Evolutionary conservation across 164 flowering plant genomes (phyloP).

Genomic region (Dillenia suffruticosa): DNA sequence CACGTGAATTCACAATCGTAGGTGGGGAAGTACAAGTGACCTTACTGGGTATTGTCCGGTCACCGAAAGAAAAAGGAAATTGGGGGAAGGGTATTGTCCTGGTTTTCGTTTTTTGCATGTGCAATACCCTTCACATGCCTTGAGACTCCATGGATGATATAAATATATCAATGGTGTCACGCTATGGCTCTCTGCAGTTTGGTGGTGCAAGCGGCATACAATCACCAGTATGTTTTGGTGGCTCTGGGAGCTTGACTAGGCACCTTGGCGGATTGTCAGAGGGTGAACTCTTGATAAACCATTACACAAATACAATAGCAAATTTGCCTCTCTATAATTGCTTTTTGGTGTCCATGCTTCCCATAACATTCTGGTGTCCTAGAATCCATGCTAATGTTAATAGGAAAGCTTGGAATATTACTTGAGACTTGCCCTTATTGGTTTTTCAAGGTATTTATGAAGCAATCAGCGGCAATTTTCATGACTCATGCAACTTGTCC

Average conservation of each 20-base stretch:
- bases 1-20: no score
- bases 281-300: constrained; percentile 34
- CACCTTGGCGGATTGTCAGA: constrained; percentile 78
- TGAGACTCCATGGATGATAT: constrained; percentile 13
- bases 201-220: constrained; percentile 99
- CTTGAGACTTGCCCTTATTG: neutral
- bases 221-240: constrained; percentile 97
- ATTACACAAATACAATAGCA: neutral
- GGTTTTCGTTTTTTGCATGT: constrained; percentile 84
- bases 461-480: constrained; percentile 54
- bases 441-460: constrained; percentile 62
- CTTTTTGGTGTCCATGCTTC: no score
- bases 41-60: no score
- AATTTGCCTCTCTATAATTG: no score
- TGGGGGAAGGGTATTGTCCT: no score
- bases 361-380: no score
- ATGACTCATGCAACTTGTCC: constrained; percentile 77
- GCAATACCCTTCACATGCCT: constrained; percentile 11
- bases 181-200: constrained; percentile 53
- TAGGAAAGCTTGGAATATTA: no score
- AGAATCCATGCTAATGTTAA: no score
- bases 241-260: constrained; percentile 96
- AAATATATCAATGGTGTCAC: constrained; percentile 6
- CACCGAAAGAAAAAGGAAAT: no score
- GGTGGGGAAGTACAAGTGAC: no score